A percentile compares a stretch with the other conserved stretches of the same genome.
These are phyloP conservation scores for Penicillium polonicum DNA, from an alignment of 2,329 filamentous ascomycete species.

Conservation along the genomic window DNA sequence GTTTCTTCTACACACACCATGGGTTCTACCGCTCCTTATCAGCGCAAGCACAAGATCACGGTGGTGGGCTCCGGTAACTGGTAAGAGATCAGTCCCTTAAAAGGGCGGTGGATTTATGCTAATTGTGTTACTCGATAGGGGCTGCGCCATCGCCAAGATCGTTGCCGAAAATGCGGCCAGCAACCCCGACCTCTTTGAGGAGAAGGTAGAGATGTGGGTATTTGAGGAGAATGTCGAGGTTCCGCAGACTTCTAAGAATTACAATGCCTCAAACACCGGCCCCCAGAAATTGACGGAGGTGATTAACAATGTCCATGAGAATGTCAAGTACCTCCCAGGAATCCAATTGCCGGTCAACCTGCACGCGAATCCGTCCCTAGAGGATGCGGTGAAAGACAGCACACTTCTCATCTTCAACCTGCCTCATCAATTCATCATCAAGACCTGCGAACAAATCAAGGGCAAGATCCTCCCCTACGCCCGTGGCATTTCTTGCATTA, in stretches of 20 bases:
- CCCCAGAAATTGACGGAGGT: constrained; percentile 84
- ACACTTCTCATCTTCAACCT: constrained; percentile 95
- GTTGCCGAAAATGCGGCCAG: constrained; percentile 85
- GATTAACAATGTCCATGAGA: constrained; percentile 93
- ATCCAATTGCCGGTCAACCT: constrained; percentile 76
- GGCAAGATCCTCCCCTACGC: constrained; percentile 91
- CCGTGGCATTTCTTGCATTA: constrained; percentile 94
- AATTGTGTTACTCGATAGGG: constrained; percentile 75
- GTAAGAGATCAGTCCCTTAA: constrained; percentile 48
- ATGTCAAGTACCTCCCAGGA: constrained; percentile 94
- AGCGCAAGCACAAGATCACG: constrained; percentile 53
- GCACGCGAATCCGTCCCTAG: constrained; percentile 45
- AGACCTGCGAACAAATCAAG: constrained; percentile 77
- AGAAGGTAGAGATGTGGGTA: constrained; percentile 97
- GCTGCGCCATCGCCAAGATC: constrained; percentile 95
- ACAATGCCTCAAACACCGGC: constrained; percentile 67
- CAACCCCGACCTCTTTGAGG: constrained; percentile 78
- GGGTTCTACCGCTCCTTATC: constrained; percentile 32
- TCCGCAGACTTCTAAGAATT: constrained; percentile 69
- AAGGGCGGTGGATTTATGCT: constrained; percentile 58
- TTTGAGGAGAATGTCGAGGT: constrained; percentile 87
- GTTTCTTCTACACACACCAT: constrained; percentile 30
- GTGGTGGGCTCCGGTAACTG: constrained; percentile 96
- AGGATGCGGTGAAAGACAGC: constrained; percentile 75
- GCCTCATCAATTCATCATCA: constrained; percentile 84